Base-by-base conservation (phyloP, 768 basidiomycete species). In the Strobilomyces confusus region DNA sequence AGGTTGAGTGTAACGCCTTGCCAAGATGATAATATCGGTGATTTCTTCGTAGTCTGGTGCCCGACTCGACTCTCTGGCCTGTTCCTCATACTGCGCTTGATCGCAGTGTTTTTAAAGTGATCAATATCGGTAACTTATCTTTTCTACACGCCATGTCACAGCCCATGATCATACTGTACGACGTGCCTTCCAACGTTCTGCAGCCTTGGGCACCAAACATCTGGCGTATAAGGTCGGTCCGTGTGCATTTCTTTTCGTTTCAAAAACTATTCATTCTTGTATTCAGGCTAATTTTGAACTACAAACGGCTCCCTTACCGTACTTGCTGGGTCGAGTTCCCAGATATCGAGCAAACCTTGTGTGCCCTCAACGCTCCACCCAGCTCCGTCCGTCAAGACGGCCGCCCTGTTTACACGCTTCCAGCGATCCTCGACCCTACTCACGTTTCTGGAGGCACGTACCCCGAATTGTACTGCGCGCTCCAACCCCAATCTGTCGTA, bases 131-230 rank as follows among this genome's bases (percentile, higher is more conserved):
- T 4, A 34, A 33, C 44, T n/a, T 19, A 17, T 38, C 22, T 25
- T 37, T 13, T 43, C 26, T 36, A 12, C 46, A 41, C 26, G 45
- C 48, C 49, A 77, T 77, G 75, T 66, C 76, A 49, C 73, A 73
- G 49, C 80, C 83, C 13, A 69, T 73, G 44, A 83, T 89, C 55
- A 80, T 74, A 15, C 72, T 89, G 15, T 89, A 87, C 63, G 87
- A 89, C 57, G 75, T 84, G 19, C 81, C 78, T 34, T 82, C 84
- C 9, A 74, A 74, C 46, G 75, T 74, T 11, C 73, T 81, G 2
- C 82, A 85, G 49, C 78, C 86, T n/a, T 89, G 87, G 87, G 82
- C 83, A 48, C 87, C 87, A 26, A 86, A 86, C 57, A 72, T 85
- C 29, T 89, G 87, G 87, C 76, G 84, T 40, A 78, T 89, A 57